Evolutionary conservation across 768 basidiomycete species (phyloP).

Genomic region (Gymnopilus dilepis): DNA sequence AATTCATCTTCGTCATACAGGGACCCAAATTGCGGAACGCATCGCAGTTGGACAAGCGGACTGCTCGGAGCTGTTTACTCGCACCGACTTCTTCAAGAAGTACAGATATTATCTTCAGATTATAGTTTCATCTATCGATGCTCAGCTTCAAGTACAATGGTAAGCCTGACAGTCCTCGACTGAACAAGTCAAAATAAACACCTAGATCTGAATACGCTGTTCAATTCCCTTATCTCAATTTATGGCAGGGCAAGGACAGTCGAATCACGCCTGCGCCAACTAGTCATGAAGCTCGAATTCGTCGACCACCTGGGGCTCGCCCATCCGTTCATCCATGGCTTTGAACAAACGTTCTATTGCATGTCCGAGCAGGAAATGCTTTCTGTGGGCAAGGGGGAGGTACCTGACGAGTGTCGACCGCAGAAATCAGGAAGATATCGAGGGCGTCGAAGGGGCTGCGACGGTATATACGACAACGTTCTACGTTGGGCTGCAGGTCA

Average conservation of each 20-base stretch:
- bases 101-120: constrained; percentile 97
- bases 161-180: too few relatives aligned
- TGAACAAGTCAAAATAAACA: too few relatives aligned
- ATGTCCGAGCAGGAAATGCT: constrained; percentile 86
- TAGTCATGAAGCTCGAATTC: constrained; percentile 97
- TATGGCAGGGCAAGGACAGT: constrained; percentile 84
- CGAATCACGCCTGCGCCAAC: constrained; percentile 92
- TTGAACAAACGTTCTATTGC: constrained; percentile 87
- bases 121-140: constrained; percentile 84
- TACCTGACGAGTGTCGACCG: constrained; percentile 72
- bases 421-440: constrained; percentile 79
- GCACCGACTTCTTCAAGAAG: constrained; percentile 97
- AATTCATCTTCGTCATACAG: constrained; percentile 47
- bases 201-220: neutral
- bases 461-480: constrained; percentile 96
- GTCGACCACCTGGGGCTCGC: constrained; percentile 91
- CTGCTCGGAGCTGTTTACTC: constrained; percentile 94
- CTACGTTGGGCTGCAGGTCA: constrained; percentile 95
- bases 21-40: constrained; percentile 91
- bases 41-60: constrained; percentile 82
- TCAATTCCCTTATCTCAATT: neutral
- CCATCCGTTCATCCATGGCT: constrained; percentile 95
- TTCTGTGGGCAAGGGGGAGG: constrained; percentile 86
- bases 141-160: constrained; percentile 95
- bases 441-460: constrained; percentile 74